Evolutionary conservation across 192 early-diverging fungal species (phyloP).

Genomic region (Podila horticola): DNA sequence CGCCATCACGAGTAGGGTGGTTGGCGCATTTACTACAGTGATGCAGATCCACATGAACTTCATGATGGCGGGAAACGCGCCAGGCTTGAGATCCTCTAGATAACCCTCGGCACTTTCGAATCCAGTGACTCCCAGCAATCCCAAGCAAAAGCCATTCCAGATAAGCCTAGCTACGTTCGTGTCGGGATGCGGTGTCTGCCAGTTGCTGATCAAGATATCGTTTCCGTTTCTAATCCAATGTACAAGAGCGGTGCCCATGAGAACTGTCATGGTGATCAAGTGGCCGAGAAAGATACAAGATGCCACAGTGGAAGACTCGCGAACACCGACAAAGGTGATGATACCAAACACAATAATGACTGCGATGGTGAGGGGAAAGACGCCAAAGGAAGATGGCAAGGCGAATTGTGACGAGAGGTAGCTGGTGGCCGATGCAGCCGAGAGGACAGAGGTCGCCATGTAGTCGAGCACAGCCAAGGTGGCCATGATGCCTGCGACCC

Average conservation of each 20-base stretch:
- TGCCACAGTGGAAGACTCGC: slow-evolving; percentile 61
- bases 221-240: slow-evolving; percentile 55
- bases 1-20: slow-evolving; percentile 54
- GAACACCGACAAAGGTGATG: slow-evolving; percentile 58
- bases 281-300: slow-evolving; percentile 61
- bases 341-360: slow-evolving; percentile 59
- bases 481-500: slow-evolving; percentile 59
- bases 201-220: slow-evolving; percentile 54
- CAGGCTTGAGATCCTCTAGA: slow-evolving; percentile 66
- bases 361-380: slow-evolving; percentile 55
- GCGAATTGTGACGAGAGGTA: slow-evolving; percentile 56
- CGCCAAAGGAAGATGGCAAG: slow-evolving; percentile 33
- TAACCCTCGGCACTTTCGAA: slow-evolving; percentile 65
- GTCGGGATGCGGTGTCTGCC: slow-evolving; percentile 49
- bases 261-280: slow-evolving; percentile 50
- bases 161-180: slow-evolving; percentile 42
- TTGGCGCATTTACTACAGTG: slow-evolving; percentile 57
- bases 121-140: slow-evolving; percentile 64
- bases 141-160: slow-evolving; percentile 65
- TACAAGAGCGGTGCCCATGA: slow-evolving; percentile 55
- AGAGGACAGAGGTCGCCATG: slow-evolving; percentile 61
- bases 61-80: slow-evolving; percentile 67
- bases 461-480: slow-evolving; percentile 61
- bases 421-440: slow-evolving; percentile 61
- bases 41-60: slow-evolving; percentile 62